Percentiles rank a stretch among this genome's conserved stretches.
Conservation (phyloP, 805 yeast species). For the Schizosaccharomyces cryophilus region DNA sequence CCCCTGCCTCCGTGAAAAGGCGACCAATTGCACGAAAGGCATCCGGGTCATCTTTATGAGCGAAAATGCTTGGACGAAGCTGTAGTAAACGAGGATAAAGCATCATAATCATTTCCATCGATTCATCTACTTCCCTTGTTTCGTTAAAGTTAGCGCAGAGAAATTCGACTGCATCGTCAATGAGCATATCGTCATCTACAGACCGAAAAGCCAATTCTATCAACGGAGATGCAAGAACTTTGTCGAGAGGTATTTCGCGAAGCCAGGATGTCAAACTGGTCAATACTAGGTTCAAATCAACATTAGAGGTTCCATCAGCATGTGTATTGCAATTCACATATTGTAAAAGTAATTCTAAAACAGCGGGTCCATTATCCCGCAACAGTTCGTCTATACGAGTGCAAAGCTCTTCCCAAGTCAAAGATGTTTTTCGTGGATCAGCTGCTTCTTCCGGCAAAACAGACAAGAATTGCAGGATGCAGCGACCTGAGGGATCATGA, state of each 20-base stretch:
- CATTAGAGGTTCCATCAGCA: conserved; percentile 2
- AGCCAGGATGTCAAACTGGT: conserved; percentile 80
- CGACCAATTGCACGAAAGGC: conserved; percentile 45
- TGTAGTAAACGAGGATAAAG: conserved; percentile 44
- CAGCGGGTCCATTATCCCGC: conserved; percentile 38
- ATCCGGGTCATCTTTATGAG: conserved; percentile 29
- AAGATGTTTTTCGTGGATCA: conserved; percentile 49
- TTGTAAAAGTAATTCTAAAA: conserved; percentile 36
- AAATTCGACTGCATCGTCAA: conserved; percentile 72
- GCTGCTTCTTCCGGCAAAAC: conserved; percentile 78
- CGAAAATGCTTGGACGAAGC: conserved; percentile 25
- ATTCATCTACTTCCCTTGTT: conserved; percentile 39
- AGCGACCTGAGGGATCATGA: conserved; percentile 17
- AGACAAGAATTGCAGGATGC: conserved; percentile 54
- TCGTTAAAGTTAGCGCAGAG: conserved; percentile 59
- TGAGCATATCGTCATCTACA: conserved; percentile 31
- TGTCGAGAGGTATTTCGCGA: conserved; percentile 52
- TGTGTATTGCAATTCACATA: conserved; percentile 18
- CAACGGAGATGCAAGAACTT: conserved; percentile 39
- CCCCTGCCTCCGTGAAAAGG: conserved; percentile 77
- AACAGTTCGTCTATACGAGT: conserved; percentile 39
- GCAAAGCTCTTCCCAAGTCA: conserved; percentile 60
- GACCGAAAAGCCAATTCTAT: conserved; percentile 45
- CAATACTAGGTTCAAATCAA: conserved; percentile 24
- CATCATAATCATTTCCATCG: conserved; percentile 31